Base-by-base conservation (phyloP, 2,329 filamentous ascomycete species). In the Ploettnerulaceae sp. region DNA sequence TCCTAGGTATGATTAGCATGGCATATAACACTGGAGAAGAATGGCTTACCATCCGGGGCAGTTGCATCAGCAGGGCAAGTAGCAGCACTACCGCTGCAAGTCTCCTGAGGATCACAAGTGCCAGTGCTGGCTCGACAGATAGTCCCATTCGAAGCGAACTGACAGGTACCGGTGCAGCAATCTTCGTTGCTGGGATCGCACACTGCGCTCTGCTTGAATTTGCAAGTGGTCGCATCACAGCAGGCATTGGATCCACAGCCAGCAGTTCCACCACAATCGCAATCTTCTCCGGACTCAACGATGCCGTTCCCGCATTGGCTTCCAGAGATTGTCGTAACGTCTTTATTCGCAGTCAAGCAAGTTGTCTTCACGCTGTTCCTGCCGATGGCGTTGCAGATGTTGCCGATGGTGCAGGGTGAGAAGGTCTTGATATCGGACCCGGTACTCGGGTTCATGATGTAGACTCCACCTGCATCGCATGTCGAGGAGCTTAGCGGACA, bases 361-460 rank as follows among this genome's bases (percentile, higher is more conserved):
- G 63, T 68, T 0, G 81, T 81, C 52, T 86, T 84, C 64, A 95
- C 84, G 52, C 82, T 86, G 60, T 85, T 84, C 48, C 84, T 78
- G 42, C 78, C 81, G 54, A 98, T 74, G 22, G 88, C 89, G 5
- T 86, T 86, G 70, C 93, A 98, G 51, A 98, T 88, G 62, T 97
- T 97, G 54, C 93, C 93, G 55, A 98, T 77, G 18, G 82, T 86
- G 70, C 93, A 98, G 2, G 84, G 77, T 1, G 89, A 96, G 69
- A 98, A 98, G 32, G 76, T 70, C 1, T 76, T 84, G 63, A 96
- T 88, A 47, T 79, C 77, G 7, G 72, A 65, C 9, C 76, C 77
- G 1, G 91, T 93, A 8, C 86, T 93, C 0, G 93, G 93, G 64
- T 97, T 97, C 93, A 98, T 98, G 67, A 98, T 89, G 68, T 81